phyloP scores from a whole-genome alignment of 768 basidiomycete species.

The Pleurotus cornucopiae region DNA sequence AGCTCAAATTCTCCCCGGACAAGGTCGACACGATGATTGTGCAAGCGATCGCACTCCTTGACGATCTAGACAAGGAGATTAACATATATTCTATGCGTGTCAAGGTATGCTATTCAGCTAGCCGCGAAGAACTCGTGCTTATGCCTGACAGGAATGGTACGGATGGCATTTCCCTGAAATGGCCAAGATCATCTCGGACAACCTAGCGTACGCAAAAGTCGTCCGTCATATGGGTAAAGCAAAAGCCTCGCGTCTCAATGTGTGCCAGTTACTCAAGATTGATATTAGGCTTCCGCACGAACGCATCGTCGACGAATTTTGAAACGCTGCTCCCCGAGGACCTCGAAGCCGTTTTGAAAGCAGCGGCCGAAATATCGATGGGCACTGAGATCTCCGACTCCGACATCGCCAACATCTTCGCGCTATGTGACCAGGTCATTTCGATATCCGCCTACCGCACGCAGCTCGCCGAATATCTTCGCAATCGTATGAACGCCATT shows the following conservation, averaged over 20 bases:
- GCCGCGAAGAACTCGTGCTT: background rate
- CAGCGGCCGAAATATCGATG: conserved; percentile 97
- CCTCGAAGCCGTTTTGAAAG: conserved; percentile 90
- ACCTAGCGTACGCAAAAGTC: conserved; percentile 93
- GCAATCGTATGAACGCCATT: conserved; percentile 97
- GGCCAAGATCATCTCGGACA: conserved; percentile 97
- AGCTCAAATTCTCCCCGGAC: conserved; percentile 99
- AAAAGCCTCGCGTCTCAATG: too few relatives aligned
- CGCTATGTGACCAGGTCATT: conserved; percentile 97
- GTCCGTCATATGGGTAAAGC: conserved; percentile 82
- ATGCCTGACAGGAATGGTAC: conserved; percentile 85
- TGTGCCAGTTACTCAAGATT: background rate
- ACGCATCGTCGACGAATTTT: conserved; percentile 82
- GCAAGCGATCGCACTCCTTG: conserved; percentile 95
- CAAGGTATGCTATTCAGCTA: conserved; percentile 56
- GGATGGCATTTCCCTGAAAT: conserved; percentile 99
- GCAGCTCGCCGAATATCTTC: conserved; percentile 93
- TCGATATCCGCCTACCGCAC: conserved; percentile 92
- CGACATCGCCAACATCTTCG: conserved; percentile 95
- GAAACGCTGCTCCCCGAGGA: conserved; percentile 94
- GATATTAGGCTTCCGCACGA: conserved; percentile 83
- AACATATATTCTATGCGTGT: conserved; percentile 99
- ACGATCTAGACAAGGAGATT: conserved; percentile 99
- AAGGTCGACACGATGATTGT: conserved; percentile 99
- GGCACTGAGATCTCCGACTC: conserved; percentile 98